Conservation (phyloP, 1,284 basidiomycete species). For the Omphalotus olearius region DNA sequence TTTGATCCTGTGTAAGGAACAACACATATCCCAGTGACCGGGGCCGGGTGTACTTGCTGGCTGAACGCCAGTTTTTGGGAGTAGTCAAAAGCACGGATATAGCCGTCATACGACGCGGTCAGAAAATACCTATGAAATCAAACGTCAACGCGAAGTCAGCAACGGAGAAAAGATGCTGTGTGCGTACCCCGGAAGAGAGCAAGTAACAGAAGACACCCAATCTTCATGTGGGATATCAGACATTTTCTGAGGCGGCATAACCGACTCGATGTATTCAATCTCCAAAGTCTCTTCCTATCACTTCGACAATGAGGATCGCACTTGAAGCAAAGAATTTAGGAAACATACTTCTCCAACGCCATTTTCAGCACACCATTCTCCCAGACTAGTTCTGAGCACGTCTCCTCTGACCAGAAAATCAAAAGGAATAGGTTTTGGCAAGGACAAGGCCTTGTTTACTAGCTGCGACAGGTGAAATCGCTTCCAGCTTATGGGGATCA, state of each 20-base stretch:
- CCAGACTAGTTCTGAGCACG: slow-evolving; percentile 72
- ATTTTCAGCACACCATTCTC: slow-evolving; percentile 74
- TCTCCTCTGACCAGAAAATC: slow-evolving; percentile 90
- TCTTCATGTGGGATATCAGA: slow-evolving; percentile 86
- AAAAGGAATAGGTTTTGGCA: slow-evolving; percentile 80
- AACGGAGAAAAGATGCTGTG: not conserved
- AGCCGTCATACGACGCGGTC: slow-evolving; percentile 80
- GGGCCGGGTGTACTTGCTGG: slow-evolving; percentile 53
- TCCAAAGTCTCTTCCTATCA: slow-evolving; percentile 82
- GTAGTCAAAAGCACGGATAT: slow-evolving; percentile 71
- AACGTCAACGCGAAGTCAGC: not conserved
- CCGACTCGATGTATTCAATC: slow-evolving; percentile 91
- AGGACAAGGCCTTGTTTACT: slow-evolving; percentile 89
- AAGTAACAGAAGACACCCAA: slow-evolving; percentile 87
- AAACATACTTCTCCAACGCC: slow-evolving; percentile 61
- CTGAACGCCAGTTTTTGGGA: slow-evolving; percentile 53
- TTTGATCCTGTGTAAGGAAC: slow-evolving; percentile 33
- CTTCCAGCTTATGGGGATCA: slow-evolving; percentile 89
- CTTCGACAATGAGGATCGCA: slow-evolving; percentile 15
- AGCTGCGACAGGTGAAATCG: slow-evolving; percentile 97
- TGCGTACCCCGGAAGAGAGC: slow-evolving; percentile 64
- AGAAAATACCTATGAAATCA: slow-evolving; percentile 51
- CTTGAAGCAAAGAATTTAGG: not conserved
- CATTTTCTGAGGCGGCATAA: slow-evolving; percentile 86
- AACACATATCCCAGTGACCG: slow-evolving; percentile 71